A percentile compares a stretch with the other conserved stretches of the same genome.
phyloP scores from a whole-genome alignment of 2,329 filamentous ascomycete species.

The Ascochyta clinopodiicola region DNA sequence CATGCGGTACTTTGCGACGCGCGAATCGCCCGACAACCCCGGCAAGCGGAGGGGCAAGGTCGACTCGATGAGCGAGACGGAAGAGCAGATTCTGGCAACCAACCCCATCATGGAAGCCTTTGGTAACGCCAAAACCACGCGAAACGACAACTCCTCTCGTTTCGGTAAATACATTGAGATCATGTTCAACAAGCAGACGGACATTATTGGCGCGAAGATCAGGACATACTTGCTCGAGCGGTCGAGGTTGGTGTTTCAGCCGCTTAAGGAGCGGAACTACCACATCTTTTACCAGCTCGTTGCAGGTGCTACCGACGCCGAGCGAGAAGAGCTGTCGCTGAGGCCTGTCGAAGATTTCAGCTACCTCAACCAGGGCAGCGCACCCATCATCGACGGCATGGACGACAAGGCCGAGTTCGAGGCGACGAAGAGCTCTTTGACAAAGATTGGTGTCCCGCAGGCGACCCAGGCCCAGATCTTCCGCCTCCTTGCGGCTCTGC shows the following conservation, averaged over 20 bases:
- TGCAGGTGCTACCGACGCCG: slow-evolving; percentile 84
- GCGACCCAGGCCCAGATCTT: slow-evolving; percentile 84
- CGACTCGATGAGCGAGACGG: slow-evolving; percentile 93
- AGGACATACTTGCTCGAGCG: slow-evolving; percentile 94
- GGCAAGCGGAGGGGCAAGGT: slow-evolving; percentile 77
- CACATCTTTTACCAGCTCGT: slow-evolving; percentile 99
- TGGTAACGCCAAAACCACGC: slow-evolving; percentile 98
- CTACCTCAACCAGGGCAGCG: slow-evolving; percentile 94
- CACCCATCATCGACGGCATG: slow-evolving; percentile 89
- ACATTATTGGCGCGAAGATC: slow-evolving; percentile 98
- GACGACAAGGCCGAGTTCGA: slow-evolving; percentile 95
- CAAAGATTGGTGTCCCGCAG: slow-evolving; percentile 82
- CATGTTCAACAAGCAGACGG: slow-evolving; percentile 94
- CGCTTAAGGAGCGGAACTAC: slow-evolving; percentile 96
- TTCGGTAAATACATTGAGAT: slow-evolving; percentile 99
- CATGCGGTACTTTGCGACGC: slow-evolving; percentile 98
- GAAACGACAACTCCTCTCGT: slow-evolving; percentile 98
- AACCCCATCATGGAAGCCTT: slow-evolving; percentile 99
- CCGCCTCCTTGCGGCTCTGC: slow-evolving; percentile 83
- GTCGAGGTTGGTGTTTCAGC: slow-evolving; percentile 95
- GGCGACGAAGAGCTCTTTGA: slow-evolving; percentile 83
- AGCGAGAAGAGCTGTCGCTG: slow-evolving; percentile 80
- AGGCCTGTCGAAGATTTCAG: slow-evolving; percentile 88
- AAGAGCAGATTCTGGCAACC: slow-evolving; percentile 96
- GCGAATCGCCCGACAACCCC: slow-evolving; percentile 89